Conservation (phyloP, 768 basidiomycete species). For the Boletus vinaceobasis region DNA sequence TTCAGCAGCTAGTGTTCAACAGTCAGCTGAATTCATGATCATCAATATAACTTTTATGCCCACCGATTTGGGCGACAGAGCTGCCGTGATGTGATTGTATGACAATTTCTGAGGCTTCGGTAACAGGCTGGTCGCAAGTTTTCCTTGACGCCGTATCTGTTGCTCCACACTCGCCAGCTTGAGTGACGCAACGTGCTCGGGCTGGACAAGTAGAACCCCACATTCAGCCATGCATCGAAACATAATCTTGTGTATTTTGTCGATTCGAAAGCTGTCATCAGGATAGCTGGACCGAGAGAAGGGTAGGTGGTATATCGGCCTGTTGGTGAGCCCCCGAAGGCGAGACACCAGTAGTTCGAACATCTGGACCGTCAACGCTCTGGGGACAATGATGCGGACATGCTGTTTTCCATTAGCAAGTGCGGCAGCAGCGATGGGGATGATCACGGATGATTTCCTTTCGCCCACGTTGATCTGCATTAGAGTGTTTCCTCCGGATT, state of each 20-base stretch:
- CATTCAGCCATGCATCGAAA: slow-evolving; percentile 32
- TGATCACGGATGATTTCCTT: slow-evolving; percentile 45
- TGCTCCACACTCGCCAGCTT: slow-evolving; percentile 40
- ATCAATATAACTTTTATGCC: neutral
- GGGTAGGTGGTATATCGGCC: slow-evolving; percentile 44
- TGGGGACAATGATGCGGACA: slow-evolving; percentile 46
- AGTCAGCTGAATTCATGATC: neutral
- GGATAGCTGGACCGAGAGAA: slow-evolving; percentile 35
- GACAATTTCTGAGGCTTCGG: slow-evolving; percentile 1
- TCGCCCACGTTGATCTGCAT: slow-evolving; percentile 56
- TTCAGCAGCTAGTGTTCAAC: neutral
- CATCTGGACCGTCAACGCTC: slow-evolving; percentile 40
- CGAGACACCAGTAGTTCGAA: slow-evolving; percentile 42
- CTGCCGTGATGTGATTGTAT: neutral
- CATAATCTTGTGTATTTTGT: slow-evolving; percentile 29
- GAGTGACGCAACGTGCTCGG: slow-evolving; percentile 50
- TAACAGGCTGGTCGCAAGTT: slow-evolving; percentile 8
- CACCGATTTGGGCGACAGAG: neutral
- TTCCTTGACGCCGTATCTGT: slow-evolving; percentile 7
- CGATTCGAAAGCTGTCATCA: slow-evolving; percentile 4
- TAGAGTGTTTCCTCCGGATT: slow-evolving; percentile 31
- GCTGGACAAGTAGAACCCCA: slow-evolving; percentile 45
- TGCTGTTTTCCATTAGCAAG: slow-evolving; percentile 42
- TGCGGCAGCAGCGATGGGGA: slow-evolving; percentile 39
- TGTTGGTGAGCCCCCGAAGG: slow-evolving; percentile 40